Base-by-base conservation (phyloP, 306 rosid species). In the Hippophae rhamnoides region DNA sequence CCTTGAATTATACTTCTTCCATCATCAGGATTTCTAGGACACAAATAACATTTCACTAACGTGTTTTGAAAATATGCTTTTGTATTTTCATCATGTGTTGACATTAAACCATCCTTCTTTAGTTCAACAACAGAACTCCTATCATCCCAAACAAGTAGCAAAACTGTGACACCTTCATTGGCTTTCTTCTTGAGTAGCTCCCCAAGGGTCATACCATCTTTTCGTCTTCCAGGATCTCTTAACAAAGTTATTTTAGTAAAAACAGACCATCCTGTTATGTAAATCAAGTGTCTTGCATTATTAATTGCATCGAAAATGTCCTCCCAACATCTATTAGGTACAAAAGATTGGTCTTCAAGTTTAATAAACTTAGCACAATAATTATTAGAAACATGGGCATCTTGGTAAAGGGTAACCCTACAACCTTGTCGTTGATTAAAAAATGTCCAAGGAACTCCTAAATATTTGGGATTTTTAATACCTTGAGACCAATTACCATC, bases 111-210 rank as follows among this genome's bases (percentile, higher is more conserved):
- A 54, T 74, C 93, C 61, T 70, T 81, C 68, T 79, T 87, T 5
- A 81, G 40, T 1, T 74, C 87, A 13, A 60, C 53, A 14, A 63
- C 45, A 8, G 95, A 85, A 48, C 88, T 87, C 65, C 85, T 85
- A 51, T 85, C 98, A 66, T 83, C 86, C 96, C 95, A 92, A 66
- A 92, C 79, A 69, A 92, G 92, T 82, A 87, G 46, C 41, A 87
- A 80, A 68, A 92, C 96, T 13, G 10, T 61, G 14, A 87, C 89
- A 54, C 87, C 95, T 67, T 92, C 82, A 23, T 83, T 47, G 0
- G 93, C 98, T 72, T 87, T 92, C 63, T 13, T 78, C 79, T 69
- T 85, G 7, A 87, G 89, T 8, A 85, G 76, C 61, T 87, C 70
- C 31, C 98, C 95, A 7, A 87, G 85, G 5, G 83, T 83, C 7